phyloP scores from a whole-genome alignment of 257 asterid species.

The Cruciata laevipes region DNA sequence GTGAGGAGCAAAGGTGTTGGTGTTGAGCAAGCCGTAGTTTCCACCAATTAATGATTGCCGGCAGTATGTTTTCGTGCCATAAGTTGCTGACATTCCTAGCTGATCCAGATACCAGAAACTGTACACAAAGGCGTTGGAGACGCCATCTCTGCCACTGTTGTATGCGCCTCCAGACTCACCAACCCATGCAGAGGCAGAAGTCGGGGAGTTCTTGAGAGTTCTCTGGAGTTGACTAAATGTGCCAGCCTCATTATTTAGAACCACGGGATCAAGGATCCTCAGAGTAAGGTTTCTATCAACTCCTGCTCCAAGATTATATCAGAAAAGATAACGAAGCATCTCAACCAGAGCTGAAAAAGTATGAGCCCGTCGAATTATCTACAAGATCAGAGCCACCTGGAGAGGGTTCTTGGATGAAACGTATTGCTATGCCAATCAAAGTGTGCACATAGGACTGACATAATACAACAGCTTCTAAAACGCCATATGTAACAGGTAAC shows the following conservation, averaged over 20 bases:
- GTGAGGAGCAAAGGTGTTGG: constrained; percentile 61
- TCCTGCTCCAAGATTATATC: too few relatives aligned
- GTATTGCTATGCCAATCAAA: too few relatives aligned
- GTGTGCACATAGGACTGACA: too few relatives aligned
- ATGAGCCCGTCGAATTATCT: constrained; percentile 90
- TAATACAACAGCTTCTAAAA: too few relatives aligned
- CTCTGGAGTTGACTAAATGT: constrained; percentile 35
- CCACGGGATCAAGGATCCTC: constrained; percentile 54
- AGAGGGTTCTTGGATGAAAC: too few relatives aligned
- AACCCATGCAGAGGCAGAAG: constrained; percentile 60
- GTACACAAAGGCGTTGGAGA: constrained; percentile 62
- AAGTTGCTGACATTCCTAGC: constrained; percentile 55
- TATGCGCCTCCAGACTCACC: constrained; percentile 82
- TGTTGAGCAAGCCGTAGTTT: constrained; percentile 75
- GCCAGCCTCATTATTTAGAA: constrained; percentile 45
- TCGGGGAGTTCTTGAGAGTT: constrained; percentile 31
- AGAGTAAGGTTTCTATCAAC: constrained; percentile 49
- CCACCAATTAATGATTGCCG: constrained; percentile 80
- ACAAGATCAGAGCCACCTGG: too few relatives aligned
- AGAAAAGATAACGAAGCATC: constrained; percentile 90
- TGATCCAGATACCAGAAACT: constrained; percentile 90
- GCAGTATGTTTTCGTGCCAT: constrained; percentile 68
- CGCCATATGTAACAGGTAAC: too few relatives aligned
- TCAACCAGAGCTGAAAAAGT: constrained; percentile 89
- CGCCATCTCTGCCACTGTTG: constrained; percentile 63